Percentiles rank a stretch among this genome's conserved stretches.
Conservation (phyloP, 129 eudicot species). For the Flaveria linearis region DNA sequence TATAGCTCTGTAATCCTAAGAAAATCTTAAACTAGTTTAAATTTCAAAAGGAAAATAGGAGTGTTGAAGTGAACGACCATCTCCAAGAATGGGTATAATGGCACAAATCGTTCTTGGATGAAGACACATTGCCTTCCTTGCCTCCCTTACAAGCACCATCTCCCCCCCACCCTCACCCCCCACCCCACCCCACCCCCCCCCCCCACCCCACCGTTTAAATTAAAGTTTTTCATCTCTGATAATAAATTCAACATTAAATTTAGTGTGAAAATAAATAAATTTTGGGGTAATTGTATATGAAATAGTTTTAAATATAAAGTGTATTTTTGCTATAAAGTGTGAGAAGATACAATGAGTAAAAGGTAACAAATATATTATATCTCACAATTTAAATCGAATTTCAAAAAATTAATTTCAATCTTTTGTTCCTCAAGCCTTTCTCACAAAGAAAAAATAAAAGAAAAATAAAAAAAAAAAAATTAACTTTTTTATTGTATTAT, state of each 20-base stretch:
- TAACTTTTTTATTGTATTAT: no score
- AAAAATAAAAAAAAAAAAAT: no score
- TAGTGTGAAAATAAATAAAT: background rate
- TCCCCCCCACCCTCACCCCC: conserved; percentile 19
- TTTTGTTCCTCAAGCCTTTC: no score
- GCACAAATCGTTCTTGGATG: conserved; percentile 38
- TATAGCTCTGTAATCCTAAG: no score
- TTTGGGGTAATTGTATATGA: background rate
- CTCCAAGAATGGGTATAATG: conserved; percentile 38
- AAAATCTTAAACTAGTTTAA: background rate
- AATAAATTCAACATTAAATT: background rate
- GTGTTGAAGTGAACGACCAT: conserved; percentile 27
- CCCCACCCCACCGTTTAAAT: conserved; percentile 1
- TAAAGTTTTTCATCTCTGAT: background rate
- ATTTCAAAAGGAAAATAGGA: background rate
- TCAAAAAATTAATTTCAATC: no score
- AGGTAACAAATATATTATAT: no score
- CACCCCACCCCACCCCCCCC: conserved; percentile 13
- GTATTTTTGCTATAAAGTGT: no score
- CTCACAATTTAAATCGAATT: no score
- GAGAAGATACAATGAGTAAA: no score
- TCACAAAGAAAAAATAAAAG: no score
- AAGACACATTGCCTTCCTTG: conserved; percentile 41
- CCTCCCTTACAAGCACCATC: conserved; percentile 45
- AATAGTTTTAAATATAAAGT: no score